These are phyloP conservation scores for Candida freyschussii DNA, from an alignment of 1,139 yeast species.

Conservation along the genomic window DNA sequence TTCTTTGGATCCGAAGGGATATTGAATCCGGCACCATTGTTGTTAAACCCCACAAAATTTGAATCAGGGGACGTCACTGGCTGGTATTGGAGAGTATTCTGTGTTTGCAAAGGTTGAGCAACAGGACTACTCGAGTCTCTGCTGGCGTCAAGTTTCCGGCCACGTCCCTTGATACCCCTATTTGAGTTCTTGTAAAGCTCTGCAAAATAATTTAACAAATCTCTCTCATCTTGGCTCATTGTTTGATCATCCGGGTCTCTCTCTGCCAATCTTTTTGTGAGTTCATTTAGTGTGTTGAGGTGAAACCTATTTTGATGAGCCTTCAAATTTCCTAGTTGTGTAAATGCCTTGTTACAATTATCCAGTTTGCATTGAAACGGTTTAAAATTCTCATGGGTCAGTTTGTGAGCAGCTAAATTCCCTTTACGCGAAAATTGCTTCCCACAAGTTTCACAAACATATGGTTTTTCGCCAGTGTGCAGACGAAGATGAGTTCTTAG, in stretches of 20 bases:
- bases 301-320: conserved; percentile 93
- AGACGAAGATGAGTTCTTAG: conserved; percentile 80
- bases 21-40: neutral
- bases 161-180: conserved; percentile 88
- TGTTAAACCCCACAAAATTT: neutral
- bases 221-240: conserved; percentile 62
- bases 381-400: conserved; percentile 74
- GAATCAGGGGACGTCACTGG: neutral
- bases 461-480: conserved; percentile 88
- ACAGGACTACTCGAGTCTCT: conserved; percentile 3
- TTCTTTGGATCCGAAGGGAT: conserved; percentile 5
- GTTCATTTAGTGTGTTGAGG: conserved; percentile 56
- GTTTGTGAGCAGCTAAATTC: conserved; percentile 77
- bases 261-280: conserved; percentile 62
- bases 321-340: conserved; percentile 89
- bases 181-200: conserved; percentile 80
- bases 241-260: conserved; percentile 37
- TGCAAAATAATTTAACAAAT: conserved; percentile 70
- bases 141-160: conserved; percentile 41
- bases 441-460: conserved; percentile 66
- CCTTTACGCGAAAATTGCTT: conserved; percentile 84
- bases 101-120: conserved; percentile 1
- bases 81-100: neutral
- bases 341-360: conserved; percentile 76
- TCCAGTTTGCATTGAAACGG: conserved; percentile 81